Evolutionary conservation across 2,329 filamentous ascomycete genomes (phyloP).

Genomic region (Exophiala spinifera): DNA sequence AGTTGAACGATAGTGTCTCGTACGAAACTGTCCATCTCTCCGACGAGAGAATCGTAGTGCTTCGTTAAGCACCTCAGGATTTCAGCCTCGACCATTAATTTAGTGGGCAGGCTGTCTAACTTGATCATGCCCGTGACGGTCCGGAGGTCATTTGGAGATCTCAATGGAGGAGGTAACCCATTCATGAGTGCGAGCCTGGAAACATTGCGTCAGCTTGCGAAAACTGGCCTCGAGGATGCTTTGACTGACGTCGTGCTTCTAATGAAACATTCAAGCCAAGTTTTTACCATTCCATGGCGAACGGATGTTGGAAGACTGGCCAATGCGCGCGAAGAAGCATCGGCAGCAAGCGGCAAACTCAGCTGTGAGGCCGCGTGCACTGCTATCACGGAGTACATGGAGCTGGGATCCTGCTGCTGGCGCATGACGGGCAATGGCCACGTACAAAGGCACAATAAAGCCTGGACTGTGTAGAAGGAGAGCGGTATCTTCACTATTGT

Average conservation of each 20-base stretch:
- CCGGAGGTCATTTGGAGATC: slow-evolving; percentile 4
- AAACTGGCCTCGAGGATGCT: neutral
- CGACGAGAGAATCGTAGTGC: slow-evolving; percentile 6
- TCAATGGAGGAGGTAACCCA: slow-evolving; percentile 5
- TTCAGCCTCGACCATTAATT: slow-evolving; percentile 3
- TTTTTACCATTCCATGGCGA: slow-evolving; percentile 6
- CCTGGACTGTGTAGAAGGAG: slow-evolving; percentile 9
- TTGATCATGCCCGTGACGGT: slow-evolving; percentile 4
- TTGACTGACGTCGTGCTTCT: slow-evolving; percentile 1
- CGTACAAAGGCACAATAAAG: slow-evolving; percentile 4
- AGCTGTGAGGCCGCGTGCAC: slow-evolving; percentile 5
- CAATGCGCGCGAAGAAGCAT: neutral
- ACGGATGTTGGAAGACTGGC: neutral
- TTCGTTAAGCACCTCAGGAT: slow-evolving; percentile 8
- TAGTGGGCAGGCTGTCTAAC: slow-evolving; percentile 1
- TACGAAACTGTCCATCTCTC: slow-evolving; percentile 2
- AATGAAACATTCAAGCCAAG: slow-evolving; percentile 10
- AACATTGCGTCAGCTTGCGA: neutral
- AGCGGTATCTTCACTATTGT: slow-evolving; percentile 9
- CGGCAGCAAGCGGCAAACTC: neutral
- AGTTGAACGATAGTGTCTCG: slow-evolving; percentile 9
- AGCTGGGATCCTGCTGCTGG: slow-evolving; percentile 10
- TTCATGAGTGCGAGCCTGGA: slow-evolving; percentile 5
- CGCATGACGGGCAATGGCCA: slow-evolving; percentile 13
- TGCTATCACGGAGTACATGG: slow-evolving; percentile 5